Conservation (phyloP, 139 green algal species). For the Mesostigma viride region DNA sequence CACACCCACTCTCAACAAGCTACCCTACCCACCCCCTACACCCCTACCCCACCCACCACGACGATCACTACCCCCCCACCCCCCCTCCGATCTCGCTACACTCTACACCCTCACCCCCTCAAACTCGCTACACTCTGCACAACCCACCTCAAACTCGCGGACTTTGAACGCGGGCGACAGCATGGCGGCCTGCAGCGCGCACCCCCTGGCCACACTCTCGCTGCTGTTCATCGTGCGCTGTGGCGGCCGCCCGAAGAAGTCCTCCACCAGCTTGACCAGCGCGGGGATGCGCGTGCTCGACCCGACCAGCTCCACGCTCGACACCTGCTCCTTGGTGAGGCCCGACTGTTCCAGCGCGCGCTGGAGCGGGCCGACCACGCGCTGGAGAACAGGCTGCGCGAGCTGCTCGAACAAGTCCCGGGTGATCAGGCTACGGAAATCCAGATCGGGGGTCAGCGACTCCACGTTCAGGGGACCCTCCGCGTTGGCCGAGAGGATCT, state of each 20-base stretch:
- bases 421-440: slow-evolving; percentile 57
- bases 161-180: slow-evolving; percentile 89
- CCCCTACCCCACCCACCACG: too few species aligned
- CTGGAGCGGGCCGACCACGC: slow-evolving; percentile 38
- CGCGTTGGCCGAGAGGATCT: slow-evolving; percentile 83
- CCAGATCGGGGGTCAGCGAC: slow-evolving; percentile 88
- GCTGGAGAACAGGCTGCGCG: slow-evolving; percentile 44
- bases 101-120: too few species aligned
- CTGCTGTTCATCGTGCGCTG: slow-evolving; percentile 87
- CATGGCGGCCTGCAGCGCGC: slow-evolving; percentile 95
- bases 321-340: slow-evolving; percentile 50
- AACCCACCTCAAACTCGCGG: slow-evolving; percentile 75
- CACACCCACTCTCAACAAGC: too few species aligned
- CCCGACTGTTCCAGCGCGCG: slow-evolving; percentile 52
- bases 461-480: slow-evolving; percentile 80
- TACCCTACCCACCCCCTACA: too few species aligned
- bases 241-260: slow-evolving; percentile 54
- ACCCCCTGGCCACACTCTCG: slow-evolving; percentile 81
- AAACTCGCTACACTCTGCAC: too few species aligned
- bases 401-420: slow-evolving; percentile 82
- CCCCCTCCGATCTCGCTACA: too few species aligned
- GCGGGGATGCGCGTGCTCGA: slow-evolving; percentile 69
- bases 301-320: slow-evolving; percentile 81
- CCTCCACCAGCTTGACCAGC: slow-evolving; percentile 43
- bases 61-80: too few species aligned